Evolutionary conservation across 225 moss, liverwort and hornwort species (phyloP), one percentile per base, ranked within the genome.

Genomic region (Physcomitrellopsis africana): DNA sequence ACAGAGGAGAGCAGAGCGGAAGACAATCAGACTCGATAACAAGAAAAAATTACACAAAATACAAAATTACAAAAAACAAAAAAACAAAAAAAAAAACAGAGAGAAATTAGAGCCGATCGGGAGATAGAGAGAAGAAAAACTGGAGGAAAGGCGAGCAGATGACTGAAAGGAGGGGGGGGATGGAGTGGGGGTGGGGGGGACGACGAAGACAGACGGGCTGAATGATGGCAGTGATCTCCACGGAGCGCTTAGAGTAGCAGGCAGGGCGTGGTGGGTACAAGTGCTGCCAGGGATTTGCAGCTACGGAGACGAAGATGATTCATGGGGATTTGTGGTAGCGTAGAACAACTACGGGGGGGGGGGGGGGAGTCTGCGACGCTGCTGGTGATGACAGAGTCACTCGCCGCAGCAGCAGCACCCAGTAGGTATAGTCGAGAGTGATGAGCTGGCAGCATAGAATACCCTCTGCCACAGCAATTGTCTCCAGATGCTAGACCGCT

Each of bases 391-490:
- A 17, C 73, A 22, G 32, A n/a, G 23, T 5, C 41, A 19, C 66
- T 78, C 15, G 48, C 15, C 12, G 11, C 1, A 49, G 48, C 15
- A 49, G 15, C 15, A 49, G 15, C 15, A 37, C 32, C 32, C 7
- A 37, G 32, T 37, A 37, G 32, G 51, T 78, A 74, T 82, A 74
- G 69, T 11, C 41, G 2, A 18, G 46, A 20, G 32, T 10, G 23
- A 16, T 7, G 62, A 29, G 43, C 54, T 63, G 73, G 79, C 79
- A 74, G 82, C 86, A 86, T 86, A 86, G 86, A 82, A 86, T 86
- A 67, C 86, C 74, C 77, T 86, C 29, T 45, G 67, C 37, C 47
- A 71, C 80, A 80, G 70, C 86, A 83, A 86, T 86, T 68, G 80
- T 74, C 77, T 10, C 52, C 70, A 77, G 80, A 82, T 86, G 82